phyloP scores from a whole-genome alignment of 192 early-diverging fungal genomes.

The Paraglomus brasilianum region DNA sequence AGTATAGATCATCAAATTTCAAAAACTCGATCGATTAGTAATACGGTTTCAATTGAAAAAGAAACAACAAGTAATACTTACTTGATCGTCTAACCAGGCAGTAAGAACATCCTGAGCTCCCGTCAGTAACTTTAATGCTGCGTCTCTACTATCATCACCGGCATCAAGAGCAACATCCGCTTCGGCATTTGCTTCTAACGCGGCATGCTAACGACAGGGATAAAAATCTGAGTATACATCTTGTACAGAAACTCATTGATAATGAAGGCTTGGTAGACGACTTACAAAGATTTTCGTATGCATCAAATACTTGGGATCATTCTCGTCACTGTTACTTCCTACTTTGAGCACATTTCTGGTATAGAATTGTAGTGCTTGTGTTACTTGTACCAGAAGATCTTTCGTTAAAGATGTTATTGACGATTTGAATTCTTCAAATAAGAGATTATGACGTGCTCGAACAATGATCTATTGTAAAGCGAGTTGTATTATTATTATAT shows the following conservation, averaged over 20 bases:
- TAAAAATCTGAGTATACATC: not conserved
- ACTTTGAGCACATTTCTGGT: constrained; percentile 56
- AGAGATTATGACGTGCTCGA: constrained; percentile 80
- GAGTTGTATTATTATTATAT: not conserved
- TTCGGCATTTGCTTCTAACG: constrained; percentile 41
- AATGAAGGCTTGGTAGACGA: constrained; percentile 1
- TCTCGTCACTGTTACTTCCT: constrained; percentile 47
- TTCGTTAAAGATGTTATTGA: constrained; percentile 40
- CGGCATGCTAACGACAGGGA: constrained; percentile 33
- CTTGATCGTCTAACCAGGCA: constrained; percentile 51
- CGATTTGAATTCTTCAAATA: constrained; percentile 62
- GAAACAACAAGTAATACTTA: constrained; percentile 32
- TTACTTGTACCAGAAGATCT: constrained; percentile 55
- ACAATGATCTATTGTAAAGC: constrained; percentile 70
- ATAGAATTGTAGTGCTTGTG: constrained; percentile 63
- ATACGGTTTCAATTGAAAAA: not conserved
- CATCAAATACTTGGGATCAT: constrained; percentile 75
- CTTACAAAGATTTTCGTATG: constrained; percentile 67
- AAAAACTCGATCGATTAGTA: not conserved
- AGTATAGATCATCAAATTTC: not conserved
- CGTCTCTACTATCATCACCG: constrained; percentile 38
- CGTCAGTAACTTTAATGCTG: constrained; percentile 49
- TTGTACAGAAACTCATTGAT: not conserved
- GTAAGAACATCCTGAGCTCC: constrained; percentile 53
- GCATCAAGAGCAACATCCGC: constrained; percentile 49